Conservation (phyloP, 306 rosid genomes). For the Hippophae rhamnoides region DNA sequence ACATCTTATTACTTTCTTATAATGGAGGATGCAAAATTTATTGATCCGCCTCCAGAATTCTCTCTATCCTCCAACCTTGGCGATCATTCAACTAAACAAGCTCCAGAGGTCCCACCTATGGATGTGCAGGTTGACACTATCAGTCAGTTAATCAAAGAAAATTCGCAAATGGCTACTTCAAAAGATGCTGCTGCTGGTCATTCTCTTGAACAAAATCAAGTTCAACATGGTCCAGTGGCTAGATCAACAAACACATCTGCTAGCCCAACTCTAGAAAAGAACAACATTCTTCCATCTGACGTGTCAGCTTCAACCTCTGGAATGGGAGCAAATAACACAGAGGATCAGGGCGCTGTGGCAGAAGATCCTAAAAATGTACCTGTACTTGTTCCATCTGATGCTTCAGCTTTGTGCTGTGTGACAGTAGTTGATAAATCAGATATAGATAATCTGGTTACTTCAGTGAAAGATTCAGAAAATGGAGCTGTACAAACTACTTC, state of each 20-base stretch:
- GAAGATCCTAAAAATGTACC: too few species aligned
- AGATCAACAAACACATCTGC: conserved; percentile 21
- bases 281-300: background rate
- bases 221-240: conserved; percentile 21
- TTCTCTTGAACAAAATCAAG: conserved; percentile 26
- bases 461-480: too few species aligned
- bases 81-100: conserved; percentile 23
- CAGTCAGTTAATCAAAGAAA: conserved; percentile 18
- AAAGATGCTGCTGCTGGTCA: conserved; percentile 28
- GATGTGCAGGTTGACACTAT: conserved; percentile 36
- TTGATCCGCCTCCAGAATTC: conserved; percentile 30
- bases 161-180: conserved; percentile 12
- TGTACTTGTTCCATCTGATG: conserved; percentile 17
- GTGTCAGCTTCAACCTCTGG: too few species aligned
- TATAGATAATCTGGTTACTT: too few species aligned
- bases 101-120: conserved; percentile 18
- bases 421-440: background rate
- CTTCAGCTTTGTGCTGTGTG: conserved; percentile 16
- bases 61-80: conserved; percentile 17
- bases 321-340: too few species aligned
- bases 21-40: conserved; percentile 55
- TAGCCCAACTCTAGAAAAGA: conserved; percentile 26
- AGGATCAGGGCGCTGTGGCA: too few species aligned
- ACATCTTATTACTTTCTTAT: conserved; percentile 21
- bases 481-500: too few species aligned